These are phyloP conservation scores for Aureobasidium sp. DNA, from an alignment of 2,329 filamentous ascomycete genomes.

Conservation along the genomic window DNA sequence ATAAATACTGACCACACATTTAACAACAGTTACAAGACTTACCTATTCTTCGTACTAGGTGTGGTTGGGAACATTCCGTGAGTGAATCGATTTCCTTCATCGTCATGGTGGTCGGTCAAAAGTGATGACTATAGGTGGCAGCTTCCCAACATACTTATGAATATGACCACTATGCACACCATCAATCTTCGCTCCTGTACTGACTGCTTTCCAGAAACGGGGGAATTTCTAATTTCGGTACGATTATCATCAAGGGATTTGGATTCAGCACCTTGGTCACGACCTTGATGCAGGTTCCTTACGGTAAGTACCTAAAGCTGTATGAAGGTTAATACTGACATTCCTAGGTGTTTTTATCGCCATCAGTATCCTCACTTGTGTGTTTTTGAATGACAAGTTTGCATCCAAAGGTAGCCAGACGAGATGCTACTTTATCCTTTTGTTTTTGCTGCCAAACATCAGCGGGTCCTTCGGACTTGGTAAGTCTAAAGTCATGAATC, in stretches of 20 bases:
- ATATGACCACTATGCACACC: too few species aligned
- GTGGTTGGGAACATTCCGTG: conserved; percentile 39
- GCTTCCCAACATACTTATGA: too few species aligned
- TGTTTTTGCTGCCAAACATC: conserved; percentile 51
- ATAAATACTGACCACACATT: not conserved
- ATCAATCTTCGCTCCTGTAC: too few species aligned
- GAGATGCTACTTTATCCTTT: conserved; percentile 18
- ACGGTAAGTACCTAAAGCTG: conserved; percentile 20
- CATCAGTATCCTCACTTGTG: conserved; percentile 41
- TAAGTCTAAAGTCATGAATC: not conserved
- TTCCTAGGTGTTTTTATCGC: conserved; percentile 38
- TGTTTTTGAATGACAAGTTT: conserved; percentile 39
- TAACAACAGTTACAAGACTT: conserved; percentile 41
- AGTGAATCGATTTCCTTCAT: too few species aligned
- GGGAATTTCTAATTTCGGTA: conserved; percentile 39
- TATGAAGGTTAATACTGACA: not conserved
- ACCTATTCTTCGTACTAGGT: conserved; percentile 47
- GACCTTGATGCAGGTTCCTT: conserved; percentile 46
- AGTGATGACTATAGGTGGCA: too few species aligned
- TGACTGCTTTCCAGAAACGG: conserved; percentile 33
- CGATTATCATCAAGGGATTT: conserved; percentile 48
- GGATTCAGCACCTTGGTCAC: conserved; percentile 47
- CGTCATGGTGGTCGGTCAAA: too few species aligned
- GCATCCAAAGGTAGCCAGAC: conserved; percentile 17
- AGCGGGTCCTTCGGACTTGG: conserved; percentile 50